Base-by-base conservation (phyloP, 305 asterid species). In the Euphrasia arctica region DNA sequence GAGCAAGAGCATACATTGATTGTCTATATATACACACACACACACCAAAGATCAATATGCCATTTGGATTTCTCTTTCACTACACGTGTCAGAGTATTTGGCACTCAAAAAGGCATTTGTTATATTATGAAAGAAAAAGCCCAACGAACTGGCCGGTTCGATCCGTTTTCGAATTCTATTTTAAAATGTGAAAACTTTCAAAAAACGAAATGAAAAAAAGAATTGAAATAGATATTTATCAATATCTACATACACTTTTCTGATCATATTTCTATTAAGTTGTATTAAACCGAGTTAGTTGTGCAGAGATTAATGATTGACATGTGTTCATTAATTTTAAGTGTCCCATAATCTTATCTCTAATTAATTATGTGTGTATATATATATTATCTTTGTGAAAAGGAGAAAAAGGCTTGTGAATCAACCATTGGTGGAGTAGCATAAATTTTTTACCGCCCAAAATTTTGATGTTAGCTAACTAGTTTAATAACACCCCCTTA, bases 21-120 rank as follows among this genome's bases (percentile, higher is more conserved):
- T 75, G 81, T 50, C 79, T 78, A 65, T 82, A 74, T 83, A 79
- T 83, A 78, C 77, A 78, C 70, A 77, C 62, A 79, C 82, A 51
- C 56, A 18, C 22, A 18, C 22, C 22, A 82, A 68, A 69, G 65
- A 71, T 75, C 43, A 39, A 39, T 48, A 67, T 69, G 63, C 59
- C 1, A 14, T 42, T 0, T 15, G 12, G 4, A 5, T 47, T 14
- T 3, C n/a, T 10, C 49, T 54, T 3, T 32, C 39, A 2, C 34
- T 31, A 31, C 34, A 31, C 34, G 34, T 31, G 34, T 31, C 34
- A 31, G 34, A 31, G 3, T 31, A 31, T 2, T 31, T 31, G 34
- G 34, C 34, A 31, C 3, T 31, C 34, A 31, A 31, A 31, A 31
- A 31, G 34, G 34, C 34, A 31, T 31, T 31, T 31, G 4, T 31